Conservation (phyloP, 192 early-diverging fungal genomes). For the Diversispora epigaea region DNA sequence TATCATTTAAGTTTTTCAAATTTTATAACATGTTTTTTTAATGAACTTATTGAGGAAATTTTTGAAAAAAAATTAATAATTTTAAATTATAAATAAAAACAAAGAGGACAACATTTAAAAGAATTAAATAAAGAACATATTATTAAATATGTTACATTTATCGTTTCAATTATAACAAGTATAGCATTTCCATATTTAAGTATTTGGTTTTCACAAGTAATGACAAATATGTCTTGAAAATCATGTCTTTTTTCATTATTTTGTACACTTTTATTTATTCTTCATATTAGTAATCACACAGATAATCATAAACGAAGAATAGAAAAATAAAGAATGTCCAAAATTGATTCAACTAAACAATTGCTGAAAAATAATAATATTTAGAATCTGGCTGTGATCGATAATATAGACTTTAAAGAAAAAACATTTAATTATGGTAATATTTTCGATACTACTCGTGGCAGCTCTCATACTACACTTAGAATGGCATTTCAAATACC, state of each 20-base stretch:
- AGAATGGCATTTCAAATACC: neutral
- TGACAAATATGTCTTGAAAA: too few species aligned
- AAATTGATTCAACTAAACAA: too few species aligned
- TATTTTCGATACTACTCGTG: neutral
- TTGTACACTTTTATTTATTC: too few species aligned
- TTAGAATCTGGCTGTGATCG: neutral
- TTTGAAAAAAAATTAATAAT: neutral
- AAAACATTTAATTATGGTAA: conserved; percentile 1
- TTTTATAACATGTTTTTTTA: neutral
- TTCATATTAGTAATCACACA: too few species aligned
- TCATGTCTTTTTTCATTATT: too few species aligned
- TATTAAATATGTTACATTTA: too few species aligned
- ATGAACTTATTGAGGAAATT: neutral
- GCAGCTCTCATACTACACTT: neutral
- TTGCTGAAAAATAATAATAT: neutral
- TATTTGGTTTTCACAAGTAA: too few species aligned
- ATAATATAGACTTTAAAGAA: conserved; percentile 22
- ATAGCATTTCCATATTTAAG: too few species aligned
- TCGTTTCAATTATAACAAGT: too few species aligned
- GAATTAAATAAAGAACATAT: neutral
- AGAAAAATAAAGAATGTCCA: too few species aligned
- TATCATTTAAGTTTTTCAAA: neutral
- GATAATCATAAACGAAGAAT: too few species aligned
- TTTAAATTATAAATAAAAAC: neutral
- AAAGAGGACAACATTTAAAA: neutral